Evolutionary conservation across 2,329 filamentous ascomycete species (phyloP), one percentile per base, ranked within the genome.

Genomic region (Cladosporium sp.): DNA sequence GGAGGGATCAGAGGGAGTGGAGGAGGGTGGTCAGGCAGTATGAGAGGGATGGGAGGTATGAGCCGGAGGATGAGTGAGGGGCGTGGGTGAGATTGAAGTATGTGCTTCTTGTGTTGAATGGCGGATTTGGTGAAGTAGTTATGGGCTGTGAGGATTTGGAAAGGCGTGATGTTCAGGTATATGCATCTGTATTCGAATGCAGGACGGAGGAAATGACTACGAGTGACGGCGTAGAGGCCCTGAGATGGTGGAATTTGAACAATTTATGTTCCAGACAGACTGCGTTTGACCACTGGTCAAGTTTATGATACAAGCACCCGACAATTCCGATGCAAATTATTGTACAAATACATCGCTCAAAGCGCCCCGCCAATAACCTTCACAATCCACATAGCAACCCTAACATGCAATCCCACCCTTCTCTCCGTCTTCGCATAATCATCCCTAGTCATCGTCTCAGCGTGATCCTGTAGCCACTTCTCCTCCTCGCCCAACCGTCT

Each of bases 351-450:
- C 13, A 11, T 17, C n/a, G 7, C 32, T 38, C 29, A 52, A 19
- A 52, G 27, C 7, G 50, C 50, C 7, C 50, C 50, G 4, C 50
- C 50, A 15, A 52, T 38, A 12, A 38, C 42, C 30, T 48, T 48
- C 4, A 48, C 45, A 17, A 48, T 48, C 89, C 89, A 95, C 90
- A 97, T 96, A 3, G 90, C 89, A 54, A 95, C 70, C 53, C 89
- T 76, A 34, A 99, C 93, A 67, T 89, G 85, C 64, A 95, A 74
- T 1, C 89, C 84, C 1, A 97, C 93, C 52, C 89, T 83, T 54
- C 93, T 79, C 65, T 99, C 93, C 5, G 82, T 83, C 61, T 76
- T 86, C 47, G 86, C 82, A 68, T 96, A 86, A 68, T 96, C 91
- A 50, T 88, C 85, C 54, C 85, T 76, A 9, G 82, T 86, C 18